Conservation (phyloP, 2,329 filamentous ascomycete genomes). For the Colletotrichum eremochloae region DNA sequence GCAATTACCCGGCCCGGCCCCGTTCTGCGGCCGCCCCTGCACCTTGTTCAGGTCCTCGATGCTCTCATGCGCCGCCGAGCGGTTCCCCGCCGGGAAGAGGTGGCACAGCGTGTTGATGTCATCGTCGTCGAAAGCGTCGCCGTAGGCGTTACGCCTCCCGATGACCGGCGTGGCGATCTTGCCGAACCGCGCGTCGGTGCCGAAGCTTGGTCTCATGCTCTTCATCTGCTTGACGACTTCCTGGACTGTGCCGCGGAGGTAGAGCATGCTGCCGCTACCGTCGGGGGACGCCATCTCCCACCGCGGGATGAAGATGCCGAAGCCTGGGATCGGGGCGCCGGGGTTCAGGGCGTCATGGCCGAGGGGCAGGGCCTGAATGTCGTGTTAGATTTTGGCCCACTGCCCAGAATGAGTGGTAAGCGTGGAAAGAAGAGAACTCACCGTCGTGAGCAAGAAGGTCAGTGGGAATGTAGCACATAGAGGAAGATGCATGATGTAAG, state of each 20-base stretch:
- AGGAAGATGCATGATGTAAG: not conserved
- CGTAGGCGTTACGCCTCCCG: constrained; percentile 3
- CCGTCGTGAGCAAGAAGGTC: not conserved
- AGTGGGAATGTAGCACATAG: not conserved
- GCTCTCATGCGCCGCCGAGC: constrained; percentile 10
- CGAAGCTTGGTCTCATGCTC: not conserved
- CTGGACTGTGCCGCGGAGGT: constrained; percentile 19
- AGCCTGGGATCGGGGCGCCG: constrained; percentile 13
- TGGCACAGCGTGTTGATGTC: constrained; percentile 18
- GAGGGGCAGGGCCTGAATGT: not conserved
- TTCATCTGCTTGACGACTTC: constrained; percentile 13
- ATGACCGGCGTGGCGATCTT: not conserved
- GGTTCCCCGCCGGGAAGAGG: constrained; percentile 26
- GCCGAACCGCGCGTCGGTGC: not conserved
- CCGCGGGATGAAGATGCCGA: constrained; percentile 13
- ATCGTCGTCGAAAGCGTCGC: not conserved
- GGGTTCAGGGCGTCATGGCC: not conserved
- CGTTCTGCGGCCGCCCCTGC: constrained; percentile 24
- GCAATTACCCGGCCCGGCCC: constrained; percentile 27
- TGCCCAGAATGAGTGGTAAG: no score
- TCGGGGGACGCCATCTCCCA: constrained; percentile 19
- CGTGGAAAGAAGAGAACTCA: not conserved
- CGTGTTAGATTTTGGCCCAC: not conserved
- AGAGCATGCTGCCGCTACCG: constrained; percentile 17
- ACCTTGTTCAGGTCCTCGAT: constrained; percentile 21